These are phyloP conservation scores for Aureobasidium uvarum DNA, from an alignment of 2,329 filamentous ascomycete species.

Conservation along the genomic window DNA sequence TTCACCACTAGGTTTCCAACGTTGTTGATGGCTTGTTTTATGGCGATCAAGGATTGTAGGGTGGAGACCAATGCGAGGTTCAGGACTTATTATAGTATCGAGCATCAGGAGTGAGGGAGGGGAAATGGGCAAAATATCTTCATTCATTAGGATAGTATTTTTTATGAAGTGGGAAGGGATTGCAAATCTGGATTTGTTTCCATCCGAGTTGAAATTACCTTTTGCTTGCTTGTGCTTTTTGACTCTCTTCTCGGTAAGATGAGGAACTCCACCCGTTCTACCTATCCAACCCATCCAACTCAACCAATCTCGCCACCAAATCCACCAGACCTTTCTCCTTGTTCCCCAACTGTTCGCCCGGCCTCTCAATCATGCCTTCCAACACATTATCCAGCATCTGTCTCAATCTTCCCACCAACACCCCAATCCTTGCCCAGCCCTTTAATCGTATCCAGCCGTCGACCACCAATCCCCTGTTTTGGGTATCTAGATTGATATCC, in stretches of 20 bases:
- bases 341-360: constrained; percentile 46
- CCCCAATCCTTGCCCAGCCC: constrained; percentile 93
- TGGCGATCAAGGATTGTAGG: constrained; percentile 65
- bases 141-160: too few relatives aligned
- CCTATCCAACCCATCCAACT: constrained; percentile 68
- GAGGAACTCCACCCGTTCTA: constrained; percentile 20
- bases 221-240: too few relatives aligned
- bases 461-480: constrained; percentile 81
- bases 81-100: constrained; percentile 59
- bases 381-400: constrained; percentile 85
- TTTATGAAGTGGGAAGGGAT: too few relatives aligned
- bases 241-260: too few relatives aligned
- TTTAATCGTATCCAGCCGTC: constrained; percentile 85
- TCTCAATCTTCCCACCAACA: constrained; percentile 77
- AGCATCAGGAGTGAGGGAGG: not conserved
- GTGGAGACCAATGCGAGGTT: constrained; percentile 67
- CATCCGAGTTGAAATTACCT: too few relatives aligned
- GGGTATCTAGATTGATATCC: constrained; percentile 77
- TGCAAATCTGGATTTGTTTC: too few relatives aligned
- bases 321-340: constrained; percentile 64
- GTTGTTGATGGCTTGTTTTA: constrained; percentile 75
- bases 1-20: constrained; percentile 79
- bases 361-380: constrained; percentile 75
- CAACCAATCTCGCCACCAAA: constrained; percentile 75
- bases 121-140: too few relatives aligned